Conservation (phyloP, 73 alveolate species). For the Paramecium bursaria region DNA sequence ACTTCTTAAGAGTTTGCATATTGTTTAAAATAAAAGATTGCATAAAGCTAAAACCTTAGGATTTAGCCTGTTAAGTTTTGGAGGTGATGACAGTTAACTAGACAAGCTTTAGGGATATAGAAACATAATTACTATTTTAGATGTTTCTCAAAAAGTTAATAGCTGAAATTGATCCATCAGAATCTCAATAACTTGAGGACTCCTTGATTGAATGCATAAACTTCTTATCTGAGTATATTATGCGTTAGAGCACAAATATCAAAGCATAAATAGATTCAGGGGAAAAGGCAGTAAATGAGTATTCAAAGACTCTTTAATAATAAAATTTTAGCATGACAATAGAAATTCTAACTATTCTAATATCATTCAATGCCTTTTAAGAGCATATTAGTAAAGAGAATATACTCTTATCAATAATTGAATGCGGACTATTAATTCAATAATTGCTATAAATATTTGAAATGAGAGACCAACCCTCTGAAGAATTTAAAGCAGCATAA, state of each 20-base stretch:
- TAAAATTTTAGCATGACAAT: conserved; percentile 48
- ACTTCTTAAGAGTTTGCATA: conserved; percentile 33
- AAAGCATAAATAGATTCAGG: conserved; percentile 48
- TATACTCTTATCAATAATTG: conserved; percentile 4
- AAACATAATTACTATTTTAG: conserved; percentile 25
- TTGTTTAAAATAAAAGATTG: conserved; percentile 50
- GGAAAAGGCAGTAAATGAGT: conserved; percentile 20
- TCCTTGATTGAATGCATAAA: conserved; percentile 1
- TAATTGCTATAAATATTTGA: conserved; percentile 14
- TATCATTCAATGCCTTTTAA: conserved; percentile 36
- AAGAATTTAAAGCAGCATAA: conserved; percentile 36
- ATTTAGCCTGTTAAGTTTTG: conserved; percentile 16
- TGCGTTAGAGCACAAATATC: conserved; percentile 16
- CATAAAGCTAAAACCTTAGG: neutral
- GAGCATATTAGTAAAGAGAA: conserved; percentile 8
- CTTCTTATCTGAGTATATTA: conserved; percentile 24
- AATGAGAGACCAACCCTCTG: conserved; percentile 7
- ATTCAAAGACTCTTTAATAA: conserved; percentile 41
- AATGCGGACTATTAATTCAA: conserved; percentile 50
- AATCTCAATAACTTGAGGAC: conserved; percentile 45
- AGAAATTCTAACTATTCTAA: conserved; percentile 39
- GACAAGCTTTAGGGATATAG: conserved; percentile 54
- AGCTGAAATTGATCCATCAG: conserved; percentile 56
- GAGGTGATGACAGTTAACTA: conserved; percentile 22
- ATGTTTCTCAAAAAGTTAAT: conserved; percentile 45